phyloP scores from a whole-genome alignment of 306 rosid species.

The Medicago lupulina region DNA sequence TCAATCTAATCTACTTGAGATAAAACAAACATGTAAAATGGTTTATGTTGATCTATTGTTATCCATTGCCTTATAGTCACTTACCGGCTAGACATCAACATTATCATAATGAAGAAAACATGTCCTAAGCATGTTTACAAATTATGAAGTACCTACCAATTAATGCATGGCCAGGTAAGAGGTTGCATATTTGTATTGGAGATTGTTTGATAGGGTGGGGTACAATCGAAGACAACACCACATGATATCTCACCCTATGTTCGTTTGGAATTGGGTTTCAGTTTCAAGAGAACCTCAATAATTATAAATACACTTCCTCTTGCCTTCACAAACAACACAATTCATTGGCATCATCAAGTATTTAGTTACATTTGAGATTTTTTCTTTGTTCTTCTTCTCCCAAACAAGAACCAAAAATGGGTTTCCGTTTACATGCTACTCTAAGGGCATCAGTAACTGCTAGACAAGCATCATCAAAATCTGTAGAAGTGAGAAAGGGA shows the following conservation, averaged over 20 bases:
- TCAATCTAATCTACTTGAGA: background rate
- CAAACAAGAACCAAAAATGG: background rate
- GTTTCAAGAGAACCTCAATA: background rate
- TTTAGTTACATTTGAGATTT: background rate
- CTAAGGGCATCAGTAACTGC: background rate
- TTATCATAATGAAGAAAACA: background rate
- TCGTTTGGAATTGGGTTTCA: background rate
- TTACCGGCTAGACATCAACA: constrained; percentile 12
- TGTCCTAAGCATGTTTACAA: constrained; percentile 31
- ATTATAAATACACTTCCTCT: background rate
- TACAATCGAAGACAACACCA: background rate
- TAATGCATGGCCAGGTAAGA: background rate
- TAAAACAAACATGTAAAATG: background rate
- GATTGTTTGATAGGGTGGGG: background rate
- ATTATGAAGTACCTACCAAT: constrained; percentile 3
- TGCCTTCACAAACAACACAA: constrained; percentile 10
- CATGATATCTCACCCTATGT: background rate
- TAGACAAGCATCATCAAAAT: background rate
- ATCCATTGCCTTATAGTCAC: background rate
- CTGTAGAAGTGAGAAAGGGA: too few species aligned
- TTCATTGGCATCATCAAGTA: background rate
- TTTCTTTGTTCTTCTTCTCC: background rate
- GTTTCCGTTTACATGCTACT: constrained; percentile 3
- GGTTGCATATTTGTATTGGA: background rate
- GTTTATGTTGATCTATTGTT: background rate